Evolutionary conservation across 2,329 filamentous ascomycete genomes (phyloP), one percentile per base, ranked within the genome.

Genomic region (Pyrenophora graminea): DNA sequence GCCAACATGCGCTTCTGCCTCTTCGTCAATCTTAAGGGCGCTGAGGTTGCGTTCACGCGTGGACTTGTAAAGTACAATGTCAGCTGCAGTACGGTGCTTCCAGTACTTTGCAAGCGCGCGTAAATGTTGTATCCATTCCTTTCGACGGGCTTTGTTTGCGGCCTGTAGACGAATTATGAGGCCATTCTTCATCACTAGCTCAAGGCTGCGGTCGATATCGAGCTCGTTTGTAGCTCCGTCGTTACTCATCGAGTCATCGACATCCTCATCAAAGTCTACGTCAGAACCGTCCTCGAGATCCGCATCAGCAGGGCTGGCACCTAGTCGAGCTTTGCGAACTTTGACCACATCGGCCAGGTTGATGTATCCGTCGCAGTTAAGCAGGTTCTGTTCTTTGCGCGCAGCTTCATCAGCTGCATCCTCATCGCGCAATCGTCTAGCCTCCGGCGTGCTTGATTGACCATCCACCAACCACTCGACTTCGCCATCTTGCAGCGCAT

Each of bases 311-410:
- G 79, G 73, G 13, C 72, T 76, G 17, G 78, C 79, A n/a, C 80
- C 80, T 39, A 76, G 73, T 34, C 74, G 72, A 19, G 84, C 79
- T 53, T 79, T 75, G n/a, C 84, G 81, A 12, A 87, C 81, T 58
- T 81, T 78, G 9, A 74, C 69, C 10, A 87, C 79, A 51, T 81
- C 77, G 50, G 79, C 80, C 31, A 88, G 69, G 65, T 88, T 79
- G 64, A 89, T 81, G 66, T 85, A 85, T 7, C 85, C 83, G 54
- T 89, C 83, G n/a, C 83, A 76, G 50, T 82, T 75, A 41, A 79
- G 69, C 40, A 87, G 69, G 46, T 85, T 84, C 56, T 83, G 77
- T 25, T 81, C 72, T 59, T 84, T 84, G 34, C 86, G 78, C 53
- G 82, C 75, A 2, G 79, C 76, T 62, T 88, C 84, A 32, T 82